phyloP scores from a whole-genome alignment of 1,139 yeast genomes.

The Saccharomycopsis hybrid region DNA sequence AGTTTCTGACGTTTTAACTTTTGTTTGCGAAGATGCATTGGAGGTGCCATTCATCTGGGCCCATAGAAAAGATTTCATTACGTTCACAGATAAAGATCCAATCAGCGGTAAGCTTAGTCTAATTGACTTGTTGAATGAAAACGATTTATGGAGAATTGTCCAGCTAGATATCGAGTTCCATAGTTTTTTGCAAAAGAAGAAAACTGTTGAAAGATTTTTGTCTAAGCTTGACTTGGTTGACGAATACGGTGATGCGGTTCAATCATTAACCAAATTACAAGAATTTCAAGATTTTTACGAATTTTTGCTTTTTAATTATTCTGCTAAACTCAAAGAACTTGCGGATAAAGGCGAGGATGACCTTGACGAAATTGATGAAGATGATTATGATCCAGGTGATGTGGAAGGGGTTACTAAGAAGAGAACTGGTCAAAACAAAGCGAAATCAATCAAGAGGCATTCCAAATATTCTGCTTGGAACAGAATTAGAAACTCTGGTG shows the following conservation, averaged over 20 bases:
- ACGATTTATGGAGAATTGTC: constrained; percentile 89
- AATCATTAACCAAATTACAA: constrained; percentile 58
- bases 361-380: constrained; percentile 24
- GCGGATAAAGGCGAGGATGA: constrained; percentile 25
- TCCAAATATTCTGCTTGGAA: constrained; percentile 70
- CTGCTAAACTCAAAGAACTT: constrained; percentile 58
- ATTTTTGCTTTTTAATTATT: constrained; percentile 73
- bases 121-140: constrained; percentile 59
- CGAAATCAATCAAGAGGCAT: constrained; percentile 44
- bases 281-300: constrained; percentile 87
- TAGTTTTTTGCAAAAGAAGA: constrained; percentile 71
- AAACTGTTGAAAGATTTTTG: constrained; percentile 53
- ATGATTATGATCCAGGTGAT: constrained; percentile 21
- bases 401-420: constrained; percentile 18
- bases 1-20: constrained; percentile 70
- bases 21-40: constrained; percentile 67
- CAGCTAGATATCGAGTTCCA: constrained; percentile 85
- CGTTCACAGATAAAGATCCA: constrained; percentile 38
- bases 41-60: constrained; percentile 98
- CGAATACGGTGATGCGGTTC: constrained; percentile 11
- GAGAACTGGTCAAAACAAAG: constrained; percentile 13
- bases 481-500: constrained; percentile 59
- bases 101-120: constrained; percentile 35
- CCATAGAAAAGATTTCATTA: constrained; percentile 83
- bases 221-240: constrained; percentile 53